Percentiles rank a stretch among this genome's conserved stretches.
These are phyloP conservation scores for Cardamine chenopodiifolia DNA, from an alignment of 345 rosid species.

Conservation along the genomic window DNA sequence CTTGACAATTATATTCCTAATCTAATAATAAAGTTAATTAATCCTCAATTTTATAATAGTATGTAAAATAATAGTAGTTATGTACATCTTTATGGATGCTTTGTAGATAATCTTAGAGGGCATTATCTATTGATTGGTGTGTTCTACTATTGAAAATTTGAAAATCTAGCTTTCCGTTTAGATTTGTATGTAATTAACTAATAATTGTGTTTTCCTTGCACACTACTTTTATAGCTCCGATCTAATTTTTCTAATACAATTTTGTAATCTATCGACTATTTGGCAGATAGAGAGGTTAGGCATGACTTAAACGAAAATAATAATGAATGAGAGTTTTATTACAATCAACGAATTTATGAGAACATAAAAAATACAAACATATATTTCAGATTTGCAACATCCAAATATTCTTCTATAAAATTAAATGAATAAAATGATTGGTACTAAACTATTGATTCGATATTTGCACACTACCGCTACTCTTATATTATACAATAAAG, in stretches of 20 bases:
- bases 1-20: constrained; percentile 27
- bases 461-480: constrained; percentile 39
- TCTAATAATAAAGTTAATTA: neutral
- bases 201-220: neutral
- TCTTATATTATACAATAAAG: constrained; percentile 1
- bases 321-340: neutral
- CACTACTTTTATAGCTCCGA: neutral
- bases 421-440: constrained; percentile 38
- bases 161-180: constrained; percentile 15
- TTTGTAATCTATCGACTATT: constrained; percentile 27
- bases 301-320: neutral
- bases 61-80: constrained; percentile 21
- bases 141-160: constrained; percentile 7
- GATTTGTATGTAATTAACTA: constrained; percentile 14
- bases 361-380: constrained; percentile 6
- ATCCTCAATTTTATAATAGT: neutral
- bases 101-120: constrained; percentile 29
- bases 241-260: neutral
- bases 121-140: constrained; percentile 32
- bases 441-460: constrained; percentile 32
- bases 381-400: constrained; percentile 25
- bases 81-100: constrained; percentile 15
- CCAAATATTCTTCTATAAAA: neutral
- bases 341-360: constrained; percentile 24
- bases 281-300: neutral